phyloP scores from a whole-genome alignment of 2,329 filamentous ascomycete species.

The Metarhizium guizhouense region DNA sequence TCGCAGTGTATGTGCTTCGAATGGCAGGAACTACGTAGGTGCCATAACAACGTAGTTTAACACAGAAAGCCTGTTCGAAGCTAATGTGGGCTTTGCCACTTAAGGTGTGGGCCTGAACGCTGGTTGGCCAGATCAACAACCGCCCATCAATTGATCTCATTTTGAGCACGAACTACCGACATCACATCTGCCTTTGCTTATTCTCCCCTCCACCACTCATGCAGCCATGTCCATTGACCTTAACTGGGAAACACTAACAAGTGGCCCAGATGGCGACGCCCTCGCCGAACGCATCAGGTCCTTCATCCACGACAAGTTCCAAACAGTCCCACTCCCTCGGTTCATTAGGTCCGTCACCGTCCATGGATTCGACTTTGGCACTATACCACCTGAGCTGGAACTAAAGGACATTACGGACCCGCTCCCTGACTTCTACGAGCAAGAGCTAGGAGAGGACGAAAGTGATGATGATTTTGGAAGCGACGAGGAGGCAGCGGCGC shows the following conservation, averaged over 20 bases:
- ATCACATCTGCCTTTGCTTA: not conserved
- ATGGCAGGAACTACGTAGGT: too few species aligned
- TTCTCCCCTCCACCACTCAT: not conserved
- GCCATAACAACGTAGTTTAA: too few species aligned
- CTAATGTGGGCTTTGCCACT: not conserved
- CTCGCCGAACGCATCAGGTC: conserved; percentile 80
- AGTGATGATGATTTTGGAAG: conserved; percentile 23
- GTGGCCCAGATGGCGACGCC: conserved; percentile 75
- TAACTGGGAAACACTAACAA: conserved; percentile 89
- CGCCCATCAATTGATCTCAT: not conserved
- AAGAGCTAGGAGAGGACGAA: conserved; percentile 50
- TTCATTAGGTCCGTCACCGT: conserved; percentile 97
- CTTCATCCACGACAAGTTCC: conserved; percentile 94
- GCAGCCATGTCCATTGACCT: conserved; percentile 86
- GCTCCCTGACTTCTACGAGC: conserved; percentile 91
- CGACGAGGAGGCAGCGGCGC: conserved; percentile 27
- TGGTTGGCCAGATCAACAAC: not conserved
- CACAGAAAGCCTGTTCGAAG: too few species aligned
- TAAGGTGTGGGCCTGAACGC: not conserved
- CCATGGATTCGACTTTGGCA: conserved; percentile 88
- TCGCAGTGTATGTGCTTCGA: too few species aligned
- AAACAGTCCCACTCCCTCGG: conserved; percentile 79
- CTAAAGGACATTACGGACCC: conserved; percentile 97
- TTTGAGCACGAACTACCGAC: not conserved
- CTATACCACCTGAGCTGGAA: conserved; percentile 71